Evolutionary conservation across 129 eudicot genomes (phyloP), one percentile per base, ranked within the genome.

Genomic region (Heracleum sosnowskyi): DNA sequence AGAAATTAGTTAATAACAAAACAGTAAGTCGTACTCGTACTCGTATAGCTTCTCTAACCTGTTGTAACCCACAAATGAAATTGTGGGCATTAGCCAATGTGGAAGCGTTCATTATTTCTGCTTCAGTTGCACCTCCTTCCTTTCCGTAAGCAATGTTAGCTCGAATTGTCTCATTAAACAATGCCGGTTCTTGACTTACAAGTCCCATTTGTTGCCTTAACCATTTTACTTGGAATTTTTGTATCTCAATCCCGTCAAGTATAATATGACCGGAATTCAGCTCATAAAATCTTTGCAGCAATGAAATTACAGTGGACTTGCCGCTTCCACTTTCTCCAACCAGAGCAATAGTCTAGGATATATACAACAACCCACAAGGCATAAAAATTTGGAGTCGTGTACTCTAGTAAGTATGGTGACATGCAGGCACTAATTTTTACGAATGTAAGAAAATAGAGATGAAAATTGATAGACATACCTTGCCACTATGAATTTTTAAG

Each of bases 241-340:
- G 84, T 13, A 91, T 79, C 83, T 91, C 88, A 17, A 80, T 78
- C n/a, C 89, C 92, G 68, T 91, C 97, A 7, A 91, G 77, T 11
- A 83, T 82, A 49, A 91, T 91, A 31, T 8, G 17, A 15, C 97
- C 97, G 0, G 89, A 86, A 69, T 89, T 90, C 1, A 89, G 88
- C 75, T 91, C 86, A 81, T 91, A 89, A 77, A 91, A 91, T 76
- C 97, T 91, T 69, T 91, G 97, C 84, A 91, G 53, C 47, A 91
- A 81, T 15, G 86, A 75, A 29, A 91, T 87, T 63, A 91, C 89
- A 0, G 93, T 89, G 8, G 97, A 89, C 72, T 91, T 89, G 44
- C 94, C 94, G n/a, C 97, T 82, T 74, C 97, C 95, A 77, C 95
- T 89, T 83, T 91, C 95, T 9, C 95, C 97, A 80, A 89, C 95